Evolutionary conservation across 441 rosid species (phyloP).

Genomic region (Kokia cookei): DNA sequence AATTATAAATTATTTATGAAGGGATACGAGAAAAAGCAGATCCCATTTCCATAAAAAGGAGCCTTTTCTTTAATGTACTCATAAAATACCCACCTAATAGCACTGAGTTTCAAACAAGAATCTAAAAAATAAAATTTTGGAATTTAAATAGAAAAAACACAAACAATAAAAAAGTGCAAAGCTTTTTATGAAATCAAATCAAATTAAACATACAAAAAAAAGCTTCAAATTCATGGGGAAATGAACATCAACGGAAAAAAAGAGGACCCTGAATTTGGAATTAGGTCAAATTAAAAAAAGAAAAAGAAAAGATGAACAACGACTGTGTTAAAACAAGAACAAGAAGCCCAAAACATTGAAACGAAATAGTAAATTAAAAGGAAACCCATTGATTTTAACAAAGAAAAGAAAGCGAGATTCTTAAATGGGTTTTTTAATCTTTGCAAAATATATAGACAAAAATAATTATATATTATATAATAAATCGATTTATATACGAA

Average conservation of each 20-base stretch:
- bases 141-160: not conserved
- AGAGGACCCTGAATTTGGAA: not conserved
- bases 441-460: too few species aligned
- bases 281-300: too few species aligned
- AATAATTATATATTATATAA: too few species aligned
- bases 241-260: not conserved
- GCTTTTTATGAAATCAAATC: not conserved
- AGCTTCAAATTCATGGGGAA: not conserved
- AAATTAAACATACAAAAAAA: not conserved
- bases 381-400: too few species aligned
- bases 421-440: too few species aligned
- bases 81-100: conserved; percentile 45
- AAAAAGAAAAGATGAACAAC: too few species aligned
- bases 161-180: not conserved
- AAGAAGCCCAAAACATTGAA: too few species aligned
- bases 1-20: conserved; percentile 28
- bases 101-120: conserved; percentile 40
- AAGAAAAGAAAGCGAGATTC: too few species aligned
- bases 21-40: conserved; percentile 49
- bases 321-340: too few species aligned
- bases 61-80: conserved; percentile 36
- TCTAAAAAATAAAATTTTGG: conserved; percentile 17
- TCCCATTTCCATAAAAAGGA: conserved; percentile 58
- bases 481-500: too few species aligned
- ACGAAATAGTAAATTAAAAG: too few species aligned